Evolutionary conservation across 2,329 filamentous ascomycete genomes (phyloP), one percentile per base, ranked within the genome.

Genomic region (Trichoderma hamatum): DNA sequence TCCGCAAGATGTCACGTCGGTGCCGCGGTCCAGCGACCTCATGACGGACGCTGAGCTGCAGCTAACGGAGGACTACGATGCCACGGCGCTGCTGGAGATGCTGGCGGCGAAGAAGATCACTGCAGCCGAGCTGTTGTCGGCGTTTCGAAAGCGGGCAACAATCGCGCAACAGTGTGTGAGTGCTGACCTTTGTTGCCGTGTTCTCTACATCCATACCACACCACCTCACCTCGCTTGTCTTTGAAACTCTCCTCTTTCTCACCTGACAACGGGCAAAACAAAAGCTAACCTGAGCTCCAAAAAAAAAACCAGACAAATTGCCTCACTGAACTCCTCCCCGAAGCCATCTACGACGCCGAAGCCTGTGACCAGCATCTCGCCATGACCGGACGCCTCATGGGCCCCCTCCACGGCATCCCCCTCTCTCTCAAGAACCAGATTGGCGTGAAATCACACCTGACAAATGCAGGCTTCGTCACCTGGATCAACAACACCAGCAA

Each of bases 321-420:
- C 43, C 43, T 69, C 30, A 67, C 62, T 6, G 68, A 69, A 24
- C 61, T 69, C 43, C 63, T 69, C 30, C 24, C 55, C 16, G 68
- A 69, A 30, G 62, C 62, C 62, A 52, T 69, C 52, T 66, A 59
- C 36, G 62, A 60, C 24, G 68, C 68, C 28, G 62, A 67, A 39
- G 62, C 62, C 24, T 59, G 52, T n/a, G 68, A 69, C 49, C 32
- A 67, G 28, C 46, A 69, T 24, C 61, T 67, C 32, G 68, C 52
- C 32, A 28, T 60, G 30, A 58, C 62, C 5, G 68, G 68, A 16
- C 58, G 43, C 46, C 62, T 59, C 52, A 36, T 59, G 39, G 68
- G 68, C 28, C 68, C 68, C 14, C 68, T 69, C n/a, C 68, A 69
- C 36, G 68, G 68, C 32, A 66, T 69, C 16, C 68, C 68, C 28